These are phyloP conservation scores for Arthrobotrys musiformis DNA, from an alignment of 2,329 filamentous ascomycete species.

Conservation along the genomic window DNA sequence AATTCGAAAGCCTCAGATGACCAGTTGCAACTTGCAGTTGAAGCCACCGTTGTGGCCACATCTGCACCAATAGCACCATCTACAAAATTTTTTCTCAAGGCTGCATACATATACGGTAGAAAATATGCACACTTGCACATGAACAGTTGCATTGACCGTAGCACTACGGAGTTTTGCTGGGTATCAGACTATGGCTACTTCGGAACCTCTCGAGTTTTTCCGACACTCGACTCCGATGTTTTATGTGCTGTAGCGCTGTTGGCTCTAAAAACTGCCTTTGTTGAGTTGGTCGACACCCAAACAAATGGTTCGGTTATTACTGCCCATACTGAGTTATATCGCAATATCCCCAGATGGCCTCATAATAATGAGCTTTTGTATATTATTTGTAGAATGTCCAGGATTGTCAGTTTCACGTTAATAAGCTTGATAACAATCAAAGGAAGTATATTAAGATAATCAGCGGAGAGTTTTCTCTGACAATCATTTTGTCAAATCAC, in stretches of 20 bases:
- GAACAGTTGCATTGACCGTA: neutral
- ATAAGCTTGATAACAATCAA: constrained; percentile 39
- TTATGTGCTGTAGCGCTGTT: neutral
- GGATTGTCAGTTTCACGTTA: constrained; percentile 41
- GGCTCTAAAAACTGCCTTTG: neutral
- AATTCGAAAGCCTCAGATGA: constrained; percentile 29
- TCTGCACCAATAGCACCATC: neutral
- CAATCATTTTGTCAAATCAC: neutral
- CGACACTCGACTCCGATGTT: constrained; percentile 5
- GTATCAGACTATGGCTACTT: neutral
- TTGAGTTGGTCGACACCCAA: neutral
- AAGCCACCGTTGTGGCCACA: constrained; percentile 18
- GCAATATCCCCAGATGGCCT: neutral
- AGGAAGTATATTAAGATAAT: no score
- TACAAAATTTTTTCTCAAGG: constrained; percentile 4
- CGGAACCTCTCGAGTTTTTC: constrained; percentile 23
- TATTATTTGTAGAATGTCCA: neutral
- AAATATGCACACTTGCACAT: constrained; percentile 21
- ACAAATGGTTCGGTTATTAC: constrained; percentile 36
- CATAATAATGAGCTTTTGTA: constrained; percentile 8
- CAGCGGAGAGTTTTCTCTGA: no score
- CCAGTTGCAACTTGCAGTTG: constrained; percentile 10
- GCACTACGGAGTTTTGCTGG: neutral
- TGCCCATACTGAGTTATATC: constrained; percentile 45
- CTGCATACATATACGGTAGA: constrained; percentile 14